Percentiles rank a stretch among this genome's conserved stretches.
Conservation (phyloP, 2,329 filamentous ascomycete genomes). For the Penicillium sp. region DNA sequence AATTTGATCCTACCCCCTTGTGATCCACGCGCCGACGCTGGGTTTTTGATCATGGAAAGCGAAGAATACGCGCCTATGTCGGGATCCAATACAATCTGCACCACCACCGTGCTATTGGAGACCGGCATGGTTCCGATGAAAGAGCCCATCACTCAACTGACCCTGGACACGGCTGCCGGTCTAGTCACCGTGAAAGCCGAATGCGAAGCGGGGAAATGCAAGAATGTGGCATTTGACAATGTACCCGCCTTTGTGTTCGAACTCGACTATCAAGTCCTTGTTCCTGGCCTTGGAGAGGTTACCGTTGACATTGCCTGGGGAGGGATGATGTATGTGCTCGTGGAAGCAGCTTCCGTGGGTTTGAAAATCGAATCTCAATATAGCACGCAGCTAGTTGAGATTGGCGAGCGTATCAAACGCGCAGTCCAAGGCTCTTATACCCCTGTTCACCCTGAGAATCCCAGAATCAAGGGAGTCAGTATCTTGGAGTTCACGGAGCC, state of each 20-base stretch:
- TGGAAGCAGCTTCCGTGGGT: slow-evolving; percentile 42
- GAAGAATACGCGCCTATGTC: slow-evolving; percentile 51
- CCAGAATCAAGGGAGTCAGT: slow-evolving; percentile 44
- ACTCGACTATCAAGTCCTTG: slow-evolving; percentile 42
- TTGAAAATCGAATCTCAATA: slow-evolving; percentile 36
- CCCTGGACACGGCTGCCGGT: slow-evolving; percentile 49
- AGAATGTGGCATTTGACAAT: slow-evolving; percentile 48
- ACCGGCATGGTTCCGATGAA: slow-evolving; percentile 50
- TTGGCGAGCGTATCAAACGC: slow-evolving; percentile 47
- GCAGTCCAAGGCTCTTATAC: slow-evolving; percentile 38
- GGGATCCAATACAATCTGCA: slow-evolving; percentile 49
- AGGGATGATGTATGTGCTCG: slow-evolving; percentile 49
- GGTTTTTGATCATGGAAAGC: slow-evolving; percentile 49
- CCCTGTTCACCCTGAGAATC: slow-evolving; percentile 48
- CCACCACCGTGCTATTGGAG: slow-evolving; percentile 48
- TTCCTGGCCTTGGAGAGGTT: slow-evolving; percentile 44
- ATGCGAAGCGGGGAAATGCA: slow-evolving; percentile 48
- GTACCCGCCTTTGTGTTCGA: slow-evolving; percentile 46
- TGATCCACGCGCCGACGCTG: slow-evolving; percentile 47
- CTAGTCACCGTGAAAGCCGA: slow-evolving; percentile 44
- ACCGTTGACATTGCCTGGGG: slow-evolving; percentile 50
- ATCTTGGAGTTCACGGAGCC: slow-evolving; percentile 44
- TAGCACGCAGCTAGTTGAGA: slow-evolving; percentile 40
- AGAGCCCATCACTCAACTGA: slow-evolving; percentile 45
- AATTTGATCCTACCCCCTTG: slow-evolving; percentile 48